Evolutionary conservation across 31 red algal genomes (phyloP).

Genomic region (Pterothamnion heteromorphum): DNA sequence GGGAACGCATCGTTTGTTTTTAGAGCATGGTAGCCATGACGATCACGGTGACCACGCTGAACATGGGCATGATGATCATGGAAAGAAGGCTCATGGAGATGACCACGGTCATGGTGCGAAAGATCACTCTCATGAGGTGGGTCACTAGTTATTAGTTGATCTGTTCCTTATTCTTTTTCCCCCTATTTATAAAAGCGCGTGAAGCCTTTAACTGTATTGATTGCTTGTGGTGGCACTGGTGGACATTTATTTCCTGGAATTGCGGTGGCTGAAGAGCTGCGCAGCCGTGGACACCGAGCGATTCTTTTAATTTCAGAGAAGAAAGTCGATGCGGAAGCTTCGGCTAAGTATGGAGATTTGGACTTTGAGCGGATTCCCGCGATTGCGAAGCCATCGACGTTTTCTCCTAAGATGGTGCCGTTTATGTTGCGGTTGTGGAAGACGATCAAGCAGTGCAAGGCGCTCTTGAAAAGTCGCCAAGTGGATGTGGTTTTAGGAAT

Average conservation of each 20-base stretch:
- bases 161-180: too few relatives aligned
- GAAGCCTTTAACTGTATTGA: too few relatives aligned
- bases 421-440: neutral
- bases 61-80: neutral
- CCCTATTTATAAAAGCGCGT: too few relatives aligned
- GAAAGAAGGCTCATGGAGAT: neutral
- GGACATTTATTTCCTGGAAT: conserved; percentile 34
- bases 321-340: neutral
- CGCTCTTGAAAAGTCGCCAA: neutral
- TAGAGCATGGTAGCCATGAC: neutral
- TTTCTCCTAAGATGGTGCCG: neutral
- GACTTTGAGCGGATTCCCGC: neutral
- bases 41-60: neutral
- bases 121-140: too few relatives aligned
- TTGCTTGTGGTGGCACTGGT: neutral
- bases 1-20: neutral
- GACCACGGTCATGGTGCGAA: too few relatives aligned
- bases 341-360: neutral
- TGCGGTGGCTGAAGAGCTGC: neutral
- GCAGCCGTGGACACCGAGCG: neutral
- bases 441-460: neutral
- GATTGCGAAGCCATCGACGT: neutral
- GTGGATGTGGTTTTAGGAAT: neutral
- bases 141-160: too few relatives aligned
- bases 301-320: neutral